These are phyloP conservation scores for Fusarium compactum DNA, from an alignment of 2,329 filamentous ascomycete species.

Conservation along the genomic window DNA sequence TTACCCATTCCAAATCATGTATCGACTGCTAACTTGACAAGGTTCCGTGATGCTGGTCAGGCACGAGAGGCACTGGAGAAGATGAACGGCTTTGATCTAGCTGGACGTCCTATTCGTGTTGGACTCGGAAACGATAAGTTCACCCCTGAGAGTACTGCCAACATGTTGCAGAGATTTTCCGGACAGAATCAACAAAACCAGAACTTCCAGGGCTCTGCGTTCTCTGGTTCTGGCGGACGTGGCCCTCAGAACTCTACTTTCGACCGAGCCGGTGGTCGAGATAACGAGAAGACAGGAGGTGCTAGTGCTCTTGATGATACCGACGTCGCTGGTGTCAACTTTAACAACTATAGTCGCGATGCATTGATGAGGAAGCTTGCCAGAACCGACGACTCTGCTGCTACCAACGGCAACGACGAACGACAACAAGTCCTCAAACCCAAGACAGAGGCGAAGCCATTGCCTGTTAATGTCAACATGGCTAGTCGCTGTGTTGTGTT, in stretches of 20 bases:
- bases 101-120: slow-evolving; percentile 96
- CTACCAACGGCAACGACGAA: slow-evolving; percentile 73
- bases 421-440: slow-evolving; percentile 80
- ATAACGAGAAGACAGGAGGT: slow-evolving; percentile 89
- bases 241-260: slow-evolving; percentile 88
- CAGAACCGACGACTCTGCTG: slow-evolving; percentile 83
- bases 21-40: slow-evolving; percentile 58
- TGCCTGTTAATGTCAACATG: slow-evolving; percentile 89
- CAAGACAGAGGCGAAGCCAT: slow-evolving; percentile 80
- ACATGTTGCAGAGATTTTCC: slow-evolving; percentile 91
- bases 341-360: slow-evolving; percentile 99
- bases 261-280: slow-evolving; percentile 88
- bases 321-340: slow-evolving; percentile 97
- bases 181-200: slow-evolving; percentile 71
- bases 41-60: slow-evolving; percentile 89
- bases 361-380: slow-evolving; percentile 99
- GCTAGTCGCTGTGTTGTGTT: slow-evolving; percentile 94
- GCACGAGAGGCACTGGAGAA: slow-evolving; percentile 96
- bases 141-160: slow-evolving; percentile 94
- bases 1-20: neutral
- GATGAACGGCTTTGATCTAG: slow-evolving; percentile 99
- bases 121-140: slow-evolving; percentile 99
- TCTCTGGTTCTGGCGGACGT: slow-evolving; percentile 90
- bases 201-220: slow-evolving; percentile 88
- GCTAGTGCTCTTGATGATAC: slow-evolving; percentile 97